These are phyloP conservation scores for Aspergillus hortae DNA, from an alignment of 2,329 filamentous ascomycete species.

Conservation along the genomic window DNA sequence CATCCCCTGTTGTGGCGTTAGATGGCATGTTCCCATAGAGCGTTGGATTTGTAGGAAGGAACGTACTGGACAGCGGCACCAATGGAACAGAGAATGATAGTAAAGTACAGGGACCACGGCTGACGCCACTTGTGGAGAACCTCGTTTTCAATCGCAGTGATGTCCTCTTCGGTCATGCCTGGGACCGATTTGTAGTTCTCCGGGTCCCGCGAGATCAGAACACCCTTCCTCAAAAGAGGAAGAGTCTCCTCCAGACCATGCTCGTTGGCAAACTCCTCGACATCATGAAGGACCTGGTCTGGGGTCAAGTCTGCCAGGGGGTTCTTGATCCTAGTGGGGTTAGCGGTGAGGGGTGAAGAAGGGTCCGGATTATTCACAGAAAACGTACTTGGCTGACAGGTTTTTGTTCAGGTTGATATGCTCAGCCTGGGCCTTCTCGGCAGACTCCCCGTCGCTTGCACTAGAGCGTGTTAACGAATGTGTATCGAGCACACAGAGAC, in stretches of 20 bases:
- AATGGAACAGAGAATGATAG: conserved; percentile 51
- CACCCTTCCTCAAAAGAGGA: conserved; percentile 45
- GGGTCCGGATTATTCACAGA: background rate
- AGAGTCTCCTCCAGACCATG: conserved; percentile 40
- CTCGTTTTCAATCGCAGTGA: conserved; percentile 44
- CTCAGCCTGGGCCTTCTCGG: conserved; percentile 22
- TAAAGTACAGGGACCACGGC: conserved; percentile 47
- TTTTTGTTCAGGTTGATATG: conserved; percentile 27
- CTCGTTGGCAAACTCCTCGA: conserved; percentile 42
- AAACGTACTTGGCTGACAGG: conserved; percentile 24
- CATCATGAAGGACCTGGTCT: conserved; percentile 36
- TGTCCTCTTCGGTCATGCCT: conserved; percentile 42
- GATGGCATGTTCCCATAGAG: background rate
- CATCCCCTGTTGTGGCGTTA: conserved; percentile 21
- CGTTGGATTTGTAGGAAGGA: background rate
- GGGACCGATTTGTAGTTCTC: conserved; percentile 42
- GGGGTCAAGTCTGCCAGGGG: conserved; percentile 42
- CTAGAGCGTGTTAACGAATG: background rate
- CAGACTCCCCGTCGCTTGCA: conserved; percentile 10
- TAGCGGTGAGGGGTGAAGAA: conserved; percentile 1
- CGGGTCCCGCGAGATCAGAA: conserved; percentile 49
- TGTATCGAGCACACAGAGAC: background rate
- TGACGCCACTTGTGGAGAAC: conserved; percentile 50
- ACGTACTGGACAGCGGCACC: conserved; percentile 51
- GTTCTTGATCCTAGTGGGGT: conserved; percentile 41